Conservation (phyloP, 129 eudicot species). For the Helianthus annuus region DNA sequence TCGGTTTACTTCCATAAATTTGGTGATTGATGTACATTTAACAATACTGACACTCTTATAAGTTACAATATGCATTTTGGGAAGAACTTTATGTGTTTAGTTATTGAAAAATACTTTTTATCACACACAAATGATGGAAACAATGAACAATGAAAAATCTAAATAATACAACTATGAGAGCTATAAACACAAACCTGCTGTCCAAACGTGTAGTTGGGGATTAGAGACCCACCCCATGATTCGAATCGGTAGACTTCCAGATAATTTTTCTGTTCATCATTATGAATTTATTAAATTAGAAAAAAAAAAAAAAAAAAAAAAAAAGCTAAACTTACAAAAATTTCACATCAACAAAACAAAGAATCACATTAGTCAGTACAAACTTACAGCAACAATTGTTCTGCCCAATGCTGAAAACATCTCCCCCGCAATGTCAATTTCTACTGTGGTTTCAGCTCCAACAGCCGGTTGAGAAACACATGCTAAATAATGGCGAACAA, state of each 20-base stretch:
- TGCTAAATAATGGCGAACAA: slow-evolving; percentile 95
- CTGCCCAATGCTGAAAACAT: slow-evolving; percentile 78
- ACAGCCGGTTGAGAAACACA: slow-evolving; percentile 97
- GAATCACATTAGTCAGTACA: neutral
- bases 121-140: slow-evolving; percentile 8
- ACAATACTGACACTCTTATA: neutral
- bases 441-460: slow-evolving; percentile 93
- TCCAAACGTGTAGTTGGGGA: slow-evolving; percentile 77
- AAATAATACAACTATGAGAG: slow-evolving; percentile 7
- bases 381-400: slow-evolving; percentile 83
- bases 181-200: slow-evolving; percentile 70
- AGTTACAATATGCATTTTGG: slow-evolving; percentile 2
- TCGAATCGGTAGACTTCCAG: slow-evolving; percentile 89
- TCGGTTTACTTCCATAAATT: neutral
- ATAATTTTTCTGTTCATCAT: slow-evolving; percentile 71
- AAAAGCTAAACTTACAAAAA: neutral
- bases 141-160: slow-evolving; percentile 9
- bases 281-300: neutral
- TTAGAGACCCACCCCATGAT: slow-evolving; percentile 92
- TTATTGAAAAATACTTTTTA: neutral
- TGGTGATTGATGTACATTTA: slow-evolving; percentile 15
- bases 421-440: slow-evolving; percentile 94
- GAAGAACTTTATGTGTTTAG: no score
- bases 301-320: neutral
- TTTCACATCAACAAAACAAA: slow-evolving; percentile 10